Conservation (phyloP, 176 grass and related monocot species). For the Musa acuminata region DNA sequence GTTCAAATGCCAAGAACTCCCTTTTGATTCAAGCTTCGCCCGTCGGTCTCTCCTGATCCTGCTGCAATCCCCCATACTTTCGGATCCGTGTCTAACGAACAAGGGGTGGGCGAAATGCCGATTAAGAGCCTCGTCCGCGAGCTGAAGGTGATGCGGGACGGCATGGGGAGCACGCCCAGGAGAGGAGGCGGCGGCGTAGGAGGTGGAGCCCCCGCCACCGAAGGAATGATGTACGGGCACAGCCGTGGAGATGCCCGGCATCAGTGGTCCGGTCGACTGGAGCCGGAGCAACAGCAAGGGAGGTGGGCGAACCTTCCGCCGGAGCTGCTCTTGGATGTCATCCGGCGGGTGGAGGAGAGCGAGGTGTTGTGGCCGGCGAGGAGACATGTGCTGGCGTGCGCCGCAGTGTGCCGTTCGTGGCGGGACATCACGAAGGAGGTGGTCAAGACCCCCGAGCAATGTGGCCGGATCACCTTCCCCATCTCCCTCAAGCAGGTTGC, state of each 20-base stretch:
- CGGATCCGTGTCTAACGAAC: neutral
- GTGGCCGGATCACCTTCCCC: conserved; percentile 84
- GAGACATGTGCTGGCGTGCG: conserved; percentile 68
- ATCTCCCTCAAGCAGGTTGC: conserved; percentile 93
- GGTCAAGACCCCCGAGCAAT: conserved; percentile 75
- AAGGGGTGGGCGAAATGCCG: conserved; percentile 45
- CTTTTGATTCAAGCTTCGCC: neutral
- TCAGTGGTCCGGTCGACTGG: conserved; percentile 39
- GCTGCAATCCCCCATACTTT: neutral
- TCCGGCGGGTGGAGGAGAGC: conserved; percentile 81
- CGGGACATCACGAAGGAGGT: conserved; percentile 83
- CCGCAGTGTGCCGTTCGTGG: conserved; percentile 88
- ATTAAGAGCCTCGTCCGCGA: conserved; percentile 75
- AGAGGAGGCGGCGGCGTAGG: conserved; percentile 28
- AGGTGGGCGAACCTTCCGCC: conserved; percentile 88
- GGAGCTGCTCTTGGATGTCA: conserved; percentile 87
- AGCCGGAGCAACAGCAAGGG: conserved; percentile 43
- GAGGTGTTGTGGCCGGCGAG: conserved; percentile 77
- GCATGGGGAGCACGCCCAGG: conserved; percentile 74
- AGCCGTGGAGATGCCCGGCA: conserved; percentile 34
- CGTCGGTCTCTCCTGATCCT: neutral
- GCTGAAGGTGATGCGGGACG: conserved; percentile 87
- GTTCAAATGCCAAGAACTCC: neutral
- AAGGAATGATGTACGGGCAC: conserved; percentile 28
- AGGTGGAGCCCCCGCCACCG: conserved; percentile 21